Evolutionary conservation across 2,329 filamentous ascomycete species (phyloP), one percentile per base, ranked within the genome.

Genomic region (Paracoccidioides brasiliensis): DNA sequence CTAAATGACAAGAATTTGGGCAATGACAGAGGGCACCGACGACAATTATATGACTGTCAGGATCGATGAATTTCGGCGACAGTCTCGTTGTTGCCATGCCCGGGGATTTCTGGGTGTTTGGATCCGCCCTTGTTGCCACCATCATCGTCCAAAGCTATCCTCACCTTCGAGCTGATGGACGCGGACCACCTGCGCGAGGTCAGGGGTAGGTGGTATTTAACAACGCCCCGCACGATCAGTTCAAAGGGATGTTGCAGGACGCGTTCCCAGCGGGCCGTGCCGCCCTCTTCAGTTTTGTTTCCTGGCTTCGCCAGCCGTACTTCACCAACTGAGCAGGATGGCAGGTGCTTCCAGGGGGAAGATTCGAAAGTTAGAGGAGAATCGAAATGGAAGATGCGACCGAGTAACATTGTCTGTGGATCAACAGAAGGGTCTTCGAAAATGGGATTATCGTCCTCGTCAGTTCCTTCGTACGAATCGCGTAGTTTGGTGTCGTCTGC

Each of bases 161-260:
- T 69, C 49, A 73, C 63, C 43, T 67, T 73, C 42, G 71, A 70
- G 55, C 69, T 73, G 58, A 76, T 61, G 66, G 74, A 64, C 3
- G 78, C 77, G n/a, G 74, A 79, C 62, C 77, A 73, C 44, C 73
- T 72, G 14, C 75, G 72, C 3, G 78, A 79, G 57, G 75, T 80
- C 55, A 85, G 71, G 6, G 82, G 81, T 3, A 84, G 71, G 59
- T 81, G 77, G 65, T 98, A 98, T 66, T 90, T 90, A 62, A 98
- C 77, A 12, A 93, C 86, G 28, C 93, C 93, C 63, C 93, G 85
- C 44, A 98, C 81, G 58, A 97, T 91, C 51, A 98, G 78, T 62
- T 96, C 89, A 63, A 97, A 98, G 46, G 91, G 88, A 69, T 96
- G 87, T 61, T 94, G 82, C 52, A 96, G 77, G 49, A 97, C 90